Conservation (phyloP, 1,284 basidiomycete species). For the Chalciporus sp. region DNA sequence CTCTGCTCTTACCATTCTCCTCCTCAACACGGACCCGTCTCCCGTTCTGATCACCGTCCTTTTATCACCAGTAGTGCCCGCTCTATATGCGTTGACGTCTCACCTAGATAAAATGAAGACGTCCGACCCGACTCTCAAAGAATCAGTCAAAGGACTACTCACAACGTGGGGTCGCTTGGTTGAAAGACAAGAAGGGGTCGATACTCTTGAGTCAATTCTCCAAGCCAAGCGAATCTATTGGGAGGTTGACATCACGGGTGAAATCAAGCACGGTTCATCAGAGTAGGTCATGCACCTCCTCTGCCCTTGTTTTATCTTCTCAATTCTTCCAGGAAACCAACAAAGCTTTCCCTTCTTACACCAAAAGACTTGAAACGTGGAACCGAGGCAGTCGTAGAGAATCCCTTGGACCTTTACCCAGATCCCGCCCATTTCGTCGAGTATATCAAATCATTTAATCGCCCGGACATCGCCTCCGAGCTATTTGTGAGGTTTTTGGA, state of each 20-base stretch:
- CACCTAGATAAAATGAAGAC: constrained; percentile 55
- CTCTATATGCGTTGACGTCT: constrained; percentile 66
- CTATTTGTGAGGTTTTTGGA: constrained; percentile 77
- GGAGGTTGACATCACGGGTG: constrained; percentile 55
- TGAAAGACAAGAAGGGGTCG: constrained; percentile 50
- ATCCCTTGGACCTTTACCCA: constrained; percentile 70
- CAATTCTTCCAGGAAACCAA: constrained; percentile 16
- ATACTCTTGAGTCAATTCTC: constrained; percentile 64
- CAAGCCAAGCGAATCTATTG: constrained; percentile 57
- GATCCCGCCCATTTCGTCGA: constrained; percentile 68
- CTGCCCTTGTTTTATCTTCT: neutral
- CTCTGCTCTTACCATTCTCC: constrained; percentile 51
- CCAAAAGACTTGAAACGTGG: constrained; percentile 48
- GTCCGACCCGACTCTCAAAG: constrained; percentile 62
- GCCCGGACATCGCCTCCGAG: constrained; percentile 69
- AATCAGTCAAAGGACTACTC: constrained; percentile 60
- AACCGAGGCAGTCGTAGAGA: constrained; percentile 46
- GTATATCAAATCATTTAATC: constrained; percentile 65
- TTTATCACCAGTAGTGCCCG: constrained; percentile 67
- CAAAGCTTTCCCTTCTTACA: constrained; percentile 49
- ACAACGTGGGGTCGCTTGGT: constrained; percentile 76
- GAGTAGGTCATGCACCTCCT: constrained; percentile 29
- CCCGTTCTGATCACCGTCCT: constrained; percentile 64
- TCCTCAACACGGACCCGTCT: constrained; percentile 79
- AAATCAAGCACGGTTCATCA: constrained; percentile 45